phyloP scores from a whole-genome alignment of 352 stramenopile species.

The Stramenopiles sp. region DNA sequence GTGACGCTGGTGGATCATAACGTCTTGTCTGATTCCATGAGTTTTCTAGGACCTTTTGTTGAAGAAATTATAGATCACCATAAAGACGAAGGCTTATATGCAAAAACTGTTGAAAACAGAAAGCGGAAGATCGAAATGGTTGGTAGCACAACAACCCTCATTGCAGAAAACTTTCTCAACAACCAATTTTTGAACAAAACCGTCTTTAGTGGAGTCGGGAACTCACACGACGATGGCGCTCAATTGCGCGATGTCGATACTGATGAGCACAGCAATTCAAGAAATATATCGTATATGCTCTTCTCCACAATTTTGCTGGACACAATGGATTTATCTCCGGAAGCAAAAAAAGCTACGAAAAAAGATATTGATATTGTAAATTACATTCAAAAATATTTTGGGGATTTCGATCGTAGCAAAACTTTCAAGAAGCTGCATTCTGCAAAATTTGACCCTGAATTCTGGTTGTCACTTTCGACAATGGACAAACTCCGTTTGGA shows the following conservation, averaged over 20 bases:
- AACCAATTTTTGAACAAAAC: background rate
- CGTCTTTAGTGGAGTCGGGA: too few relatives aligned
- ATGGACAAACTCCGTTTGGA: background rate
- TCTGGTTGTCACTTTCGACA: background rate
- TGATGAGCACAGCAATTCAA: too few relatives aligned
- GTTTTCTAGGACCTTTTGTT: background rate
- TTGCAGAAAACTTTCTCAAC: background rate
- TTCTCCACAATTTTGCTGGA: background rate
- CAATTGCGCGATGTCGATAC: background rate
- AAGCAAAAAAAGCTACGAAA: background rate
- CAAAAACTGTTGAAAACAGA: background rate
- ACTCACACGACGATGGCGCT: background rate
- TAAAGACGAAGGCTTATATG: background rate
- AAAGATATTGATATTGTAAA: background rate
- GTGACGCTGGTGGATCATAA: background rate
- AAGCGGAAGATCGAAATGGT: background rate
- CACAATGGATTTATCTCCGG: background rate
- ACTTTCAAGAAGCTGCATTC: background rate
- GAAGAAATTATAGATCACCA: background rate
- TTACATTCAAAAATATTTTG: background rate
- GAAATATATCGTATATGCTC: background rate
- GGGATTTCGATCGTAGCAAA: background rate
- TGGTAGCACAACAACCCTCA: background rate
- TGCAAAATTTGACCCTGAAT: background rate
- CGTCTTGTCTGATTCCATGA: background rate